Base-by-base conservation (phyloP, 177 flowering plant species). In the Vitis hybrid region DNA sequence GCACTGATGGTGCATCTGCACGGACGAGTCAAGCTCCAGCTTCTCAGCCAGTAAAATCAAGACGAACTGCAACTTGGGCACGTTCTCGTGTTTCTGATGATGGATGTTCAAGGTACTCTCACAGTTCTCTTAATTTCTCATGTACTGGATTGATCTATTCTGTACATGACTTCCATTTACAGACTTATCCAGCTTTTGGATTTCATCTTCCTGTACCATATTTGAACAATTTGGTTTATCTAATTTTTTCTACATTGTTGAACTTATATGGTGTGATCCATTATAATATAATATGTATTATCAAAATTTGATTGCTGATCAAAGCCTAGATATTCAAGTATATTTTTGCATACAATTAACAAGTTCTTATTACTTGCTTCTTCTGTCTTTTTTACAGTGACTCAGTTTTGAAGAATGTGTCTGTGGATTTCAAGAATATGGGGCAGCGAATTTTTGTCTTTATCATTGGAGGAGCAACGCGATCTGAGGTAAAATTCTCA, bases 61-160 rank as follows among this genome's bases (percentile, higher is more conserved):
- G 92, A 72, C 80, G 95, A 65, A 87, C 98, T 30, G 84, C 98
- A 57, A 89, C 91, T 57, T 95, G 99, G 99, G 99, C 98, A 50
- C 86, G 89, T 55, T 84, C 97, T 67, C 85, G 85, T 17, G 68
- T 65, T 70, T 91, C 97, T 76, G 99, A 95, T 73, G 98, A 95
- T 83, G 99, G 97, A 12, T 87, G 85, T 80, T 87, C 96, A 54
- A 93, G 99, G 99, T 91, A 80, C 65, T 60, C 45, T 62, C n/a
- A 2, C 57, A 49, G 19, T 6, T 67, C 9, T 65, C n/a, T 12
- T 60, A 8, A 14, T 30, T 34, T 57, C 8, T 51, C 10, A 32
- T 50, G 39, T 2, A 4, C 21, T 17, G 11, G 32, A 23, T 48
- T 21, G 21, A 18, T 68, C 50, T 6, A 14, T 30, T 48, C 62